phyloP scores from a whole-genome alignment of 768 basidiomycete genomes.

The Krasilnikovozyma curviuscula region DNA sequence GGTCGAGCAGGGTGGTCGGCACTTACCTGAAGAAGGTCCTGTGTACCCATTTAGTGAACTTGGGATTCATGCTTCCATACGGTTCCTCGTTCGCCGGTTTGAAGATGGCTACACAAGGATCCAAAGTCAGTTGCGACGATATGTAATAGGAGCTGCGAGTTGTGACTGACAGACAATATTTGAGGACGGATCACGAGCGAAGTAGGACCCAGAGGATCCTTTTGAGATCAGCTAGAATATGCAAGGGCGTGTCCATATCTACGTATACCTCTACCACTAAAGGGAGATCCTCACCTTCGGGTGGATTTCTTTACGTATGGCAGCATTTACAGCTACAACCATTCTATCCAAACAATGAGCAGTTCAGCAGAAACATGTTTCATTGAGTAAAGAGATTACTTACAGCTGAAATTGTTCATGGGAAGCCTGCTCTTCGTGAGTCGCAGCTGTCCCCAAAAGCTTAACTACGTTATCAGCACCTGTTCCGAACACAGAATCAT shows the following conservation, averaged over 20 bases:
- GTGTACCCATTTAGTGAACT: conserved; percentile 18
- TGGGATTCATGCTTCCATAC: conserved; percentile 2
- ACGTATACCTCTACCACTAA: too few species aligned
- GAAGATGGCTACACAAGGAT: conserved; percentile 35
- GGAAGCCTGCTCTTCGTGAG: too few species aligned
- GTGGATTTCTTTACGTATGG: conserved; percentile 1
- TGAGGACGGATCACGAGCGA: conserved; percentile 63
- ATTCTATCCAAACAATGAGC: too few species aligned
- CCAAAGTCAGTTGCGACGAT: not conserved
- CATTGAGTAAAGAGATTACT: too few species aligned
- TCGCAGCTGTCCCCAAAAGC: too few species aligned
- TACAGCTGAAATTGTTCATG: too few species aligned
- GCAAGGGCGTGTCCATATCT: too few species aligned
- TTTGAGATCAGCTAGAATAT: conserved; percentile 80
- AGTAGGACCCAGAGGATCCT: conserved; percentile 79
- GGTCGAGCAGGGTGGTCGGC: conserved; percentile 46
- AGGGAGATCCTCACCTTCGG: too few species aligned
- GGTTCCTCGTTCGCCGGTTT: conserved; percentile 46
- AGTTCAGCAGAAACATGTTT: too few species aligned
- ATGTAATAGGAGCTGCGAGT: not conserved
- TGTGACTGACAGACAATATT: conserved; percentile 53
- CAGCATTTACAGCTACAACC: not conserved
- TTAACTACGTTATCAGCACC: too few species aligned
- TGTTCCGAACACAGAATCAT: too few species aligned
- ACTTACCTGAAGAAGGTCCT: conserved; percentile 48